A percentile compares a stretch with the other conserved stretches of the same genome.
Evolutionary conservation across 257 asterid species (phyloP).

Genomic region (Catharanthus roseus): DNA sequence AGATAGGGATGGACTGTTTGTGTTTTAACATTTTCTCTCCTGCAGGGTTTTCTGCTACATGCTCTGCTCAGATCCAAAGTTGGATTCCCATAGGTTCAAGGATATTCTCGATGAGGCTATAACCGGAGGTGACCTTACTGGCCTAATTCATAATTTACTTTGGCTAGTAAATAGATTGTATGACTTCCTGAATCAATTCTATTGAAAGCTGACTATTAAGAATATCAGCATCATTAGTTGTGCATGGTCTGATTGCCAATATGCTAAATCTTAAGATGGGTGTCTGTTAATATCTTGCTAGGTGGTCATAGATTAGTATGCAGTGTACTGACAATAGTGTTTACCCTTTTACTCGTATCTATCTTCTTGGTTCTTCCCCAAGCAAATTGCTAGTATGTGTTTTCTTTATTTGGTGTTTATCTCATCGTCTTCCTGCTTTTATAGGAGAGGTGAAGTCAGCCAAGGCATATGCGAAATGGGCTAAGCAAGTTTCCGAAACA

Average conservation of each 20-base stretch:
- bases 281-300: not conserved
- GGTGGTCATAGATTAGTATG: not conserved
- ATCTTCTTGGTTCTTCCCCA: not conserved
- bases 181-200: not conserved
- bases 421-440: slow-evolving; percentile 8
- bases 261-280: not conserved
- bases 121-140: slow-evolving; percentile 45
- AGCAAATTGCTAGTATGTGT: not conserved
- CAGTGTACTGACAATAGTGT: not conserved
- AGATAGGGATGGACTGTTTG: not conserved
- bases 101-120: slow-evolving; percentile 79
- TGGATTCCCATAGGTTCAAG: slow-evolving; percentile 95
- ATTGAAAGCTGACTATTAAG: slow-evolving; percentile 1
- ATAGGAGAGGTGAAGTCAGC: slow-evolving; percentile 67
- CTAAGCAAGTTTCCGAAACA: slow-evolving; percentile 65
- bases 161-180: not conserved
- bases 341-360: not conserved
- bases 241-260: not conserved
- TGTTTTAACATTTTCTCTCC: slow-evolving; percentile 7
- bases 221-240: not conserved
- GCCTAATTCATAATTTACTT: slow-evolving; percentile 1
- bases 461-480: slow-evolving; percentile 77
- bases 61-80: slow-evolving; percentile 77
- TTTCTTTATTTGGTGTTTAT: not conserved
- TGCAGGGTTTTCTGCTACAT: slow-evolving; percentile 88